These are phyloP conservation scores for Kitagawia praeruptora DNA, from an alignment of 129 eudicot species.

Conservation along the genomic window DNA sequence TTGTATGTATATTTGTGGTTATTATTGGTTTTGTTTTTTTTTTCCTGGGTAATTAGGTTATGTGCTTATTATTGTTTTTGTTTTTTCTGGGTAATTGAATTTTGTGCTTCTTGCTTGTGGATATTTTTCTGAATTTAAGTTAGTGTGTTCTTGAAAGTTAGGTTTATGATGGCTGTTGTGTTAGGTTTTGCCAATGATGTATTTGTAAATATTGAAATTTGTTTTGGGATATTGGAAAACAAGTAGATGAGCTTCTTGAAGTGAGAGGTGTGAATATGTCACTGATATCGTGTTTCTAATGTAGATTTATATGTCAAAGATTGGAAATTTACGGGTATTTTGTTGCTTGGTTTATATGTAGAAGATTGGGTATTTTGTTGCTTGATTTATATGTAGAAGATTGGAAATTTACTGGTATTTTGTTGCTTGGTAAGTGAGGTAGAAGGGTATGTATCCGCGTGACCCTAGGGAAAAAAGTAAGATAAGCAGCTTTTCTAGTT, in stretches of 20 bases:
- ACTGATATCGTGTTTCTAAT: not conserved
- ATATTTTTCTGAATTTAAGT: not conserved
- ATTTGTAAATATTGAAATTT: not conserved
- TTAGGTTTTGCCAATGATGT: not conserved
- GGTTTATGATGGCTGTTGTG: not conserved
- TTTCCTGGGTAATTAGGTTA: not conserved
- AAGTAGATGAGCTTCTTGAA: not conserved
- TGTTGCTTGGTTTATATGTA: not conserved
- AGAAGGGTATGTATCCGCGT: not conserved
- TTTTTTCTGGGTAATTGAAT: not conserved
- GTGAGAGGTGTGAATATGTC: not conserved
- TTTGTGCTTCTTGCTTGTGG: not conserved
- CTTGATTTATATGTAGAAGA: not conserved
- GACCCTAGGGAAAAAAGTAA: not conserved
- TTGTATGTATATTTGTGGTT: not conserved
- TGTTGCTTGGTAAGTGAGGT: not conserved
- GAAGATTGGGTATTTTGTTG: not conserved
- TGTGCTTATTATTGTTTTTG: not conserved
- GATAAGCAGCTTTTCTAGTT: not conserved
- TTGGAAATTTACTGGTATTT: not conserved
- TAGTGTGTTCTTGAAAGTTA: not conserved
- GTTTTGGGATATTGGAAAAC: not conserved
- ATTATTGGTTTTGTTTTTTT: slow-evolving; percentile 1
- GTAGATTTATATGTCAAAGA: not conserved
- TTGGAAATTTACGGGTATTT: not conserved